Evolutionary conservation across 2,329 filamentous ascomycete genomes (phyloP).

Genomic region (Sordariomycetes sp.): DNA sequence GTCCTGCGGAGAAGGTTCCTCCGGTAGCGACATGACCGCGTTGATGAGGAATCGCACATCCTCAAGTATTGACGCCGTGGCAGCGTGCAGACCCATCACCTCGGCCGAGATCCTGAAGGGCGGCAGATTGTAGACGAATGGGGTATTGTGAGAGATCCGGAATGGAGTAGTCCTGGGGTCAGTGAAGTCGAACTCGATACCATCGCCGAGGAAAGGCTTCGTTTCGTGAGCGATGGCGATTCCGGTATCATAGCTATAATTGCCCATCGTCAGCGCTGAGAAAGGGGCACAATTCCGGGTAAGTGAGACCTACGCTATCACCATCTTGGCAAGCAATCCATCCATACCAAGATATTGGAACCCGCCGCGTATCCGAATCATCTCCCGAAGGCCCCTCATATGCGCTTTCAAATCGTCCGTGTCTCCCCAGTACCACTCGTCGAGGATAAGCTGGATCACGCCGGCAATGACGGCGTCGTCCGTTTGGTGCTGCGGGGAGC

Average conservation of each 20-base stretch:
- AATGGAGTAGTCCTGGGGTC: conserved; percentile 26
- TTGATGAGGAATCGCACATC: conserved; percentile 36
- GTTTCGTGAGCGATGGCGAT: conserved; percentile 37
- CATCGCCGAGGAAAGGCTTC: conserved; percentile 25
- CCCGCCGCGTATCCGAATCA: conserved; percentile 36
- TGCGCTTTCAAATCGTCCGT: conserved; percentile 32
- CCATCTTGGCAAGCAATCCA: conserved; percentile 34
- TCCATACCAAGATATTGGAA: conserved; percentile 32
- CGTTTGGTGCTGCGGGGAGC: conserved; percentile 20
- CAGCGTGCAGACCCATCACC: conserved; percentile 30
- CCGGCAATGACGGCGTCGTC: conserved; percentile 35
- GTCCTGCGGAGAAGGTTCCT: conserved; percentile 20
- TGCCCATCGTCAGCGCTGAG: neutral
- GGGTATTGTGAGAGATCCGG: conserved; percentile 34
- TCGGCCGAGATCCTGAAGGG: conserved; percentile 29
- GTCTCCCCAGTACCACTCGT: conserved; percentile 45
- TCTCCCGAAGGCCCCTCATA: conserved; percentile 32
- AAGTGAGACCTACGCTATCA: conserved; percentile 30
- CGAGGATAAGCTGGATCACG: conserved; percentile 35
- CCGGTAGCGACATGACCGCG: conserved; percentile 27
- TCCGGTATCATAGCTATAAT: conserved; percentile 29
- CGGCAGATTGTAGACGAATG: conserved; percentile 29
- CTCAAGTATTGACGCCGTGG: conserved; percentile 38
- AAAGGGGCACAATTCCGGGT: neutral
- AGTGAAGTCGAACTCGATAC: conserved; percentile 26